Evolutionary conservation across 768 basidiomycete genomes (phyloP), one percentile per base, ranked within the genome.

Genomic region (Daedalea quercina): DNA sequence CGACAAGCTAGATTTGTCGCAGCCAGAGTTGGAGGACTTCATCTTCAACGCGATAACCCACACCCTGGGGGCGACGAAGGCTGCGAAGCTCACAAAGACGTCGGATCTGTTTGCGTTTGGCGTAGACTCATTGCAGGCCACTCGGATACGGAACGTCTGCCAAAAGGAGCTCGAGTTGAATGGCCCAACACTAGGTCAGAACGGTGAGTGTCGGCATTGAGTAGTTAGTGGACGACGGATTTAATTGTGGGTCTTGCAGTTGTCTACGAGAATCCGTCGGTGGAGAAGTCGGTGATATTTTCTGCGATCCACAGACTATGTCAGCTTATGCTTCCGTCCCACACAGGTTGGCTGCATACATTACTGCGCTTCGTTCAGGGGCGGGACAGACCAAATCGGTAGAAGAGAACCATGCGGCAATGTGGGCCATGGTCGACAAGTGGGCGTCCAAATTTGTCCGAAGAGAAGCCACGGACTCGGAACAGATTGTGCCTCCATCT

Each of bases 41-140:
- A 61, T 75, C 45, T 55, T 64, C 20, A 57, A 69, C n/a, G 63
- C 66, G 9, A 70, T 74, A 48, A 54, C 59, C 7, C 67, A 63
- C 8, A 67, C 70, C 9, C 57, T 74, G 3, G 73, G 74, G 15
- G 63, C 65, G 15, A 60, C 60, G 25, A 68, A 67, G 34, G 57
- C 67, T 9, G 53, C 54, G 15, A 62, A 63, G 15, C 54, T 75
- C 15, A 60, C 62, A 31, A 59, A 60, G 54, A 53, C 47, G 57
- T 65, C n/a, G 23, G 77, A 79, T 50, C 46, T 76, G 25, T 75
- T 75, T 37, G 60, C 71, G 0, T 78, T 74, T 44, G 81, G 81
- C 23, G 68, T 82, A 26, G 78, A 82, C 60, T 79, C 79, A 9
- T 58, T 81, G 20, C 75, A 79, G 53, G 76, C 75, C 11, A 74